Conservation (phyloP, 176 grass and related monocot genomes). For the Urochloa ruziziensis region DNA sequence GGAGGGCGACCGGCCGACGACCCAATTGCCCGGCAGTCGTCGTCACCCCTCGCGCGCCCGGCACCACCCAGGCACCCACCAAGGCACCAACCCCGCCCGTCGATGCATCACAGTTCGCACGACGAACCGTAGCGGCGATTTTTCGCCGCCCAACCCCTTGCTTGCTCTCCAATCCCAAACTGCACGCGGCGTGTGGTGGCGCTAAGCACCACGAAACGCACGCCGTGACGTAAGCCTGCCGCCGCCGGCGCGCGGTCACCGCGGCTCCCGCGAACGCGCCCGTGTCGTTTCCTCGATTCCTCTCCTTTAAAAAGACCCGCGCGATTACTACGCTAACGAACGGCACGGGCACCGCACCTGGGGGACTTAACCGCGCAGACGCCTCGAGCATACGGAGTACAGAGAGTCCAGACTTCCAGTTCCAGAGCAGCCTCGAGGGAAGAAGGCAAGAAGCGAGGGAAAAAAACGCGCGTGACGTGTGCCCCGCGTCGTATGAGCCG, state of each 20-base stretch:
- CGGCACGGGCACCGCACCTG: not conserved
- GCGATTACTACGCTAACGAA: not conserved
- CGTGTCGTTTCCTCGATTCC: not conserved
- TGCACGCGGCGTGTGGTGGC: not conserved
- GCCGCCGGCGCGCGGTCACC: not conserved
- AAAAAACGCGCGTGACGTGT: not conserved
- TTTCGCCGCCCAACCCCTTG: no score
- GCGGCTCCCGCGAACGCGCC: not conserved
- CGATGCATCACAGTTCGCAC: no score
- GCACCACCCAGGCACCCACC: no score
- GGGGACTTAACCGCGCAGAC: not conserved
- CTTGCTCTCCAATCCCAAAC: not conserved
- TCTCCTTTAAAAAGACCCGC: not conserved
- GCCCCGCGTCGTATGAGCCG: slow-evolving; percentile 20
- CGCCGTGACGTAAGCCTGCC: not conserved
- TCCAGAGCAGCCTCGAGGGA: not conserved
- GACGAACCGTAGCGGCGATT: no score
- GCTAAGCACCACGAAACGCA: slow-evolving; percentile 25
- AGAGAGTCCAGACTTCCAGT: not conserved
- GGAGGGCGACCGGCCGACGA: no score
- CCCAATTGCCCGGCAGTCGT: no score
- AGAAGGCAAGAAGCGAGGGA: not conserved
- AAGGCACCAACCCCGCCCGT: no score
- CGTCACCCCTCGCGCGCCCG: no score
- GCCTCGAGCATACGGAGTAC: not conserved